Base-by-base conservation (phyloP, 2,329 filamentous ascomycete genomes). In the Dactylonectria macrodidyma region DNA sequence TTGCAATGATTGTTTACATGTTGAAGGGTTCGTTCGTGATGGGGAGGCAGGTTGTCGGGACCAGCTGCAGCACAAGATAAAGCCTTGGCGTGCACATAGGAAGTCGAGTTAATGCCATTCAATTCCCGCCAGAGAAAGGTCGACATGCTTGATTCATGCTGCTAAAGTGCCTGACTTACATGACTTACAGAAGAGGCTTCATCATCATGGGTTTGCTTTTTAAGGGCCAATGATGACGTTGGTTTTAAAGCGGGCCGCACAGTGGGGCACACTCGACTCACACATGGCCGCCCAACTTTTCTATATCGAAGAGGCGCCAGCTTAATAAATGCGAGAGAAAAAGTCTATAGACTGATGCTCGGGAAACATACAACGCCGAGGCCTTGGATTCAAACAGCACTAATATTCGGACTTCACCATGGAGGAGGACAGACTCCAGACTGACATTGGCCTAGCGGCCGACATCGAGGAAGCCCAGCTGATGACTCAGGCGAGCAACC, bases 341-440 rank as follows among this genome's bases (percentile, higher is more conserved):
- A 54, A 38, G 59, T 24, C 36, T 11, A 34, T 11, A 52, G 36
- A 52, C 14, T n/a, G 22, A 46, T 34, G 16, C 41, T 24, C 8
- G 26, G 33, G 19, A 33, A 30, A 44, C 14, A 24, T 46, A 22
- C 33, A 36, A 7, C 16, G 12, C n/a, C 12, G 12, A 26, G 19
- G 11, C 44, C 16, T 41, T 33, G 10, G 4, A 30, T 5, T n/a
- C 22, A 6, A 12, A 26, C 5, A 9, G 10, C 19, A 41, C 16
- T 11, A 30, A 16, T 3, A 16, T 8, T 48, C 26, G 16, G 6
- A 56, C 10, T 22, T 9, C 30, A 34, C 30, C 9, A 95, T 95
- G 93, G 93, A 95, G 79, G 90, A 93, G 74, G 93, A 95, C 78
- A 85, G 93, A 73, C 89, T 88, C 36, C 85, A 90, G 68, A 88